Evolutionary conservation across 2,329 filamentous ascomycete species (phyloP).

Genomic region (Epichloe hybrida): DNA sequence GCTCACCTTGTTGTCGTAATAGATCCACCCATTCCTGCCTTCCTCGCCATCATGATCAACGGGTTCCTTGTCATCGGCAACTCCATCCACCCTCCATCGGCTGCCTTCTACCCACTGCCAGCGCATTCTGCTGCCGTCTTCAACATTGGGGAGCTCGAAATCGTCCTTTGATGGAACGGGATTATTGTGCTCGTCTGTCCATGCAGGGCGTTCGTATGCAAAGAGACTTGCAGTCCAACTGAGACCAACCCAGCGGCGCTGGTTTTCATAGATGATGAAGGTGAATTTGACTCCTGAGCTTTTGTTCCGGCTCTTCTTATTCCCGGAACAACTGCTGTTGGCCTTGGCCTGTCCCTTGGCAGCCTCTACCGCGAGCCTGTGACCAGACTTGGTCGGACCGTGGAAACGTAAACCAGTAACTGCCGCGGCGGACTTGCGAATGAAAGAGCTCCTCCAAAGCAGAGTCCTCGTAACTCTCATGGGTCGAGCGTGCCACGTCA

Average conservation of each 20-base stretch:
- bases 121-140: too few relatives aligned
- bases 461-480: conserved; percentile 75
- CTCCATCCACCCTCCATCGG: too few relatives aligned
- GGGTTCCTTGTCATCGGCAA: too few relatives aligned
- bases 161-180: neutral
- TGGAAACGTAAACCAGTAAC: conserved; percentile 73
- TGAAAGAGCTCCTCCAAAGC: conserved; percentile 71
- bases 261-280: conserved; percentile 93
- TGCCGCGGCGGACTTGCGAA: conserved; percentile 55
- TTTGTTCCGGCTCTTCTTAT: conserved; percentile 21
- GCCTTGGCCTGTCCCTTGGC: conserved; percentile 10
- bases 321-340: conserved; percentile 14
- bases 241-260: conserved; percentile 84
- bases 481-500: conserved; percentile 87
- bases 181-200: conserved; percentile 95
- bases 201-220: conserved; percentile 75
- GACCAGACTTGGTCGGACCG: conserved; percentile 25
- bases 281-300: conserved; percentile 86
- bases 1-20: too few relatives aligned
- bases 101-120: too few relatives aligned
- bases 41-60: too few relatives aligned
- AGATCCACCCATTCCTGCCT: too few relatives aligned
- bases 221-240: conserved; percentile 91
- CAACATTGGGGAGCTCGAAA: too few relatives aligned
- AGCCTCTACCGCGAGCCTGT: conserved; percentile 13